These are phyloP conservation scores for Yamadazyma tumulicola DNA, from an alignment of 805 yeast species.

Conservation along the genomic window DNA sequence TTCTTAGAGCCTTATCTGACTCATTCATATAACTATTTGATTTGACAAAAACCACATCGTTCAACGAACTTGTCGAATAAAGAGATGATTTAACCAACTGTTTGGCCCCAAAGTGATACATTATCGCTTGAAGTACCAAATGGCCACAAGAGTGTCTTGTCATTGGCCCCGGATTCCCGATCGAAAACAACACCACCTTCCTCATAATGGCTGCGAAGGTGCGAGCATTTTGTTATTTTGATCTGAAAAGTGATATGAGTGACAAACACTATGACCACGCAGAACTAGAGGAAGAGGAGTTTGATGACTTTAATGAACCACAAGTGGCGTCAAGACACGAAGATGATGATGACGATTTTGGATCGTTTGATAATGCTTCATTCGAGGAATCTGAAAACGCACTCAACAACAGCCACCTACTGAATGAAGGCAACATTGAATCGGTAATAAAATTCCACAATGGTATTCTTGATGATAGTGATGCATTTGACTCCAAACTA, in stretches of 20 bases:
- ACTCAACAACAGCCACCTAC: background rate
- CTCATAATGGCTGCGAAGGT: constrained; percentile 1
- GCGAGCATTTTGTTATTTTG: background rate
- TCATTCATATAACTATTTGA: constrained; percentile 42
- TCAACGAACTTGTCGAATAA: constrained; percentile 24
- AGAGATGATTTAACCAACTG: constrained; percentile 26
- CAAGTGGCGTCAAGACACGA: constrained; percentile 9
- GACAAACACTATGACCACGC: background rate
- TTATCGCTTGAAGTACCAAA: constrained; percentile 23
- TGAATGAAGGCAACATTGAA: background rate
- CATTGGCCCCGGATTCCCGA: constrained; percentile 40
- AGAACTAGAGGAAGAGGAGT: constrained; percentile 8
- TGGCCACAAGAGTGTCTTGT: constrained; percentile 42
- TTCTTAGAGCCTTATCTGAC: constrained; percentile 27
- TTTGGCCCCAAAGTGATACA: constrained; percentile 23
- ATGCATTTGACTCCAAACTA: constrained; percentile 11
- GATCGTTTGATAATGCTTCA: constrained; percentile 36
- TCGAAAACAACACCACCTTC: constrained; percentile 20
- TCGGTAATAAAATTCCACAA: constrained; percentile 12
- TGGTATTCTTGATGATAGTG: constrained; percentile 11
- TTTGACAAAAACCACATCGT: constrained; percentile 27
- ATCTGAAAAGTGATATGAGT: background rate
- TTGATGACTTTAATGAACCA: constrained; percentile 8
- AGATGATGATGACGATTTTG: constrained; percentile 33
- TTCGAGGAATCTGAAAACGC: constrained; percentile 20